Conservation (phyloP, 257 asterid species). For the Marsdenia floribunda region DNA sequence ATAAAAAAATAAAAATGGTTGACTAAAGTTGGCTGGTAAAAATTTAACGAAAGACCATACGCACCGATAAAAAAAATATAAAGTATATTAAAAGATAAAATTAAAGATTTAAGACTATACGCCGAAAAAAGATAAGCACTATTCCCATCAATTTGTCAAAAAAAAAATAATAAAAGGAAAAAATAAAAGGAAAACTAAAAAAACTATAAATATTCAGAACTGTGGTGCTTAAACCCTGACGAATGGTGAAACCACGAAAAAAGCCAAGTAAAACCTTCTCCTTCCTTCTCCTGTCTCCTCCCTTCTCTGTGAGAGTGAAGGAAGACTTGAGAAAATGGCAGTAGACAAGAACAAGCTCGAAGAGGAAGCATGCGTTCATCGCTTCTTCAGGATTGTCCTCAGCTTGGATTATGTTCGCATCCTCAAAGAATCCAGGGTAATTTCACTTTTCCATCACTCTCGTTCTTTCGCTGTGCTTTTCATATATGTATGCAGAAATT, state of each 20-base stretch:
- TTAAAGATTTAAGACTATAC: too few species aligned
- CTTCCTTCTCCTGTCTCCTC: not conserved
- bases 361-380: constrained; percentile 51
- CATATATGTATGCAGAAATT: not conserved
- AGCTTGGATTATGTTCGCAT: constrained; percentile 81
- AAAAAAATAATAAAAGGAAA: too few species aligned
- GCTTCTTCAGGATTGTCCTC: constrained; percentile 75
- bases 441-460: not conserved
- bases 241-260: not conserved
- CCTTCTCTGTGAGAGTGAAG: not conserved
- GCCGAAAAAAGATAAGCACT: too few species aligned
- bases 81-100: too few species aligned
- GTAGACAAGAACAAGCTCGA: constrained; percentile 60
- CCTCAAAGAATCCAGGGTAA: constrained; percentile 57
- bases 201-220: not conserved
- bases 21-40: too few species aligned
- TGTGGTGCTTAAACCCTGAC: not conserved
- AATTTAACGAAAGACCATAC: too few species aligned
- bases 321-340: constrained; percentile 43
- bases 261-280: not conserved
- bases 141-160: too few species aligned
- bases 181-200: not conserved
- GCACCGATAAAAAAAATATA: too few species aligned
- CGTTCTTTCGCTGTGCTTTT: not conserved
- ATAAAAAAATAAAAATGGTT: too few species aligned